Conservation (phyloP, 2,329 filamentous ascomycete genomes). For the Claviceps africana region DNA sequence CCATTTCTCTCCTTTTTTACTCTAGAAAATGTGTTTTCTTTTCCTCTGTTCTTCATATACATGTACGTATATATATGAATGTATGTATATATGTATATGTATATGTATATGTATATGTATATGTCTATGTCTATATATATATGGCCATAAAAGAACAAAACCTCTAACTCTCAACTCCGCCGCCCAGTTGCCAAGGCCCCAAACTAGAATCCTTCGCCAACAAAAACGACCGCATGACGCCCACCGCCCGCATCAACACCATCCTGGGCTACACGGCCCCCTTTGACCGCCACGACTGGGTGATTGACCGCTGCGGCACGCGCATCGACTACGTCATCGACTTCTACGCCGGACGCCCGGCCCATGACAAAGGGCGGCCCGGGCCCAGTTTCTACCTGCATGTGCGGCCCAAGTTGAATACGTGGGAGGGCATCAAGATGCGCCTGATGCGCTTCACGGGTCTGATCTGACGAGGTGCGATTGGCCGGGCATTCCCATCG, state of each 20-base stretch:
- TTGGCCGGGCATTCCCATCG: no score
- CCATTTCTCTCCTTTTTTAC: no score
- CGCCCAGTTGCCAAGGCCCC: constrained; percentile 68
- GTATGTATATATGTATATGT: no score
- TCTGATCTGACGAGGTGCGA: constrained; percentile 34
- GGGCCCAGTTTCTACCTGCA: constrained; percentile 51
- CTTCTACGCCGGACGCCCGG: constrained; percentile 67
- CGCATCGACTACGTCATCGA: constrained; percentile 93
- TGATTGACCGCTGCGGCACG: constrained; percentile 78
- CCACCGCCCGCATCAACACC: constrained; percentile 69
- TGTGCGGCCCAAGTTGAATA: constrained; percentile 54
- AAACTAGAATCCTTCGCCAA: constrained; percentile 75
- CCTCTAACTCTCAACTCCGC: no score
- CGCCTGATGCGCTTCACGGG: constrained; percentile 37
- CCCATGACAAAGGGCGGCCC: constrained; percentile 19
- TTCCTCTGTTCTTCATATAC: not conserved
- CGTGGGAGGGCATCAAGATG: constrained; percentile 56
- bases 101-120: no score
- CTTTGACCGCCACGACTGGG: constrained; percentile 96
- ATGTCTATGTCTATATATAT: no score
- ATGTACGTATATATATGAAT: no score
- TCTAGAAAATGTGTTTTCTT: not conserved
- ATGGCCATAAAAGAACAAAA: no score
- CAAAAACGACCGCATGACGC: constrained; percentile 54
- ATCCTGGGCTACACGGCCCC: constrained; percentile 78